Conservation (phyloP, 371 early-diverging fungal genomes). For the Mortierella sp. region DNA sequence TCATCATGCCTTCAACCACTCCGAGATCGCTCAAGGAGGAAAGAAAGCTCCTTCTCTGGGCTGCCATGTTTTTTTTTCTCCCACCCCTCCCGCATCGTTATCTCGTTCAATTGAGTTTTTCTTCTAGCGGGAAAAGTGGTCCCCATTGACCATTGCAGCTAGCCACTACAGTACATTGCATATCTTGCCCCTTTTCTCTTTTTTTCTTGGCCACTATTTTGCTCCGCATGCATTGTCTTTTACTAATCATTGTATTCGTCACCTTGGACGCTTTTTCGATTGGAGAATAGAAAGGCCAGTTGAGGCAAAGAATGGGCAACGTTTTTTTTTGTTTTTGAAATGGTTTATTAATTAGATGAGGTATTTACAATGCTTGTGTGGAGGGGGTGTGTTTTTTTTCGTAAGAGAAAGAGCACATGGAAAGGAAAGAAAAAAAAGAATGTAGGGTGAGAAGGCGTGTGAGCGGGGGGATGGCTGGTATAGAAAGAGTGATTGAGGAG, state of each 20-base stretch:
- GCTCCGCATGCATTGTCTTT: not conserved
- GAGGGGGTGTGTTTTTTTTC: not conserved
- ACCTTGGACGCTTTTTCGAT: not conserved
- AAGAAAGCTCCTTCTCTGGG: no score
- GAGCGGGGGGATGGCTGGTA: not conserved
- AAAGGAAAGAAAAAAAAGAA: not conserved
- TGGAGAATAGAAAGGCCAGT: not conserved
- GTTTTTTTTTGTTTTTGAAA: not conserved
- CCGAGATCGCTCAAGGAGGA: no score
- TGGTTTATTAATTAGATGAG: slow-evolving; percentile 8
- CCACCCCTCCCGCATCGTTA: no score
- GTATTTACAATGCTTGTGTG: slow-evolving; percentile 7
- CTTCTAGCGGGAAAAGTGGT: no score
- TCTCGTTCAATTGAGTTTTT: no score
- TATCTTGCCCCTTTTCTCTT: not conserved
- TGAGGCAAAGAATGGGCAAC: no score
- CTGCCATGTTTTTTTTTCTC: no score
- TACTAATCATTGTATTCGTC: not conserved
- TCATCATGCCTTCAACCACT: no score
- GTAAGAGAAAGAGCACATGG: not conserved
- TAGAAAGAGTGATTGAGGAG: not conserved
- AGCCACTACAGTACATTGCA: no score
- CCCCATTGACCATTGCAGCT: no score
- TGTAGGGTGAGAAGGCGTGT: not conserved
- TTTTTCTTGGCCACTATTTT: not conserved